These are phyloP conservation scores for Blastocystis hominis DNA, from an alignment of 352 stramenopile species.

Conservation along the genomic window DNA sequence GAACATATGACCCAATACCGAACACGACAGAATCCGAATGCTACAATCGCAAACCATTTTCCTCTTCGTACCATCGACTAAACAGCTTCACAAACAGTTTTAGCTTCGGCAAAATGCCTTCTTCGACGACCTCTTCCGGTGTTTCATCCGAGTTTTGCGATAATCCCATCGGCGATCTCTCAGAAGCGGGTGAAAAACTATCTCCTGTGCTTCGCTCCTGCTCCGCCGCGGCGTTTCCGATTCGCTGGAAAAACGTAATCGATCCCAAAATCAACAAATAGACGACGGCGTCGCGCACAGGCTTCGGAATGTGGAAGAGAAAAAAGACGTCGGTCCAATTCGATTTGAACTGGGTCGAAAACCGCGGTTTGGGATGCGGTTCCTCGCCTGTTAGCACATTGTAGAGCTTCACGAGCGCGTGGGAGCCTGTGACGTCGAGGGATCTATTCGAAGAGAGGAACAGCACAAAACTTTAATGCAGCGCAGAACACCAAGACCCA, in stretches of 20 bases:
- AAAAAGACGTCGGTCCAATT: neutral
- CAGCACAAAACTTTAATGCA: neutral
- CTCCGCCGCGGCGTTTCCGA: neutral
- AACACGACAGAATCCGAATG: neutral
- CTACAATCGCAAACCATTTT: neutral
- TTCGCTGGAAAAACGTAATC: neutral
- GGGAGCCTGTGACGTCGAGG: neutral
- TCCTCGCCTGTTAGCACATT: no score
- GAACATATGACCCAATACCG: neutral
- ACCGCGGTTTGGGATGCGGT: neutral
- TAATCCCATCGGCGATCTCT: no score
- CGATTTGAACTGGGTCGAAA: neutral
- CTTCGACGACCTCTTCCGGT: no score
- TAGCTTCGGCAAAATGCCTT: neutral
- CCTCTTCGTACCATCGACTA: neutral
- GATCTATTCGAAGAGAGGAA: neutral
- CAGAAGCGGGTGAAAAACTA: no score
- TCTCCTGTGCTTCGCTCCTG: no score
- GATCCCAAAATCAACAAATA: neutral
- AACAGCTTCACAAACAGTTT: neutral
- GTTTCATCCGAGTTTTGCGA: no score
- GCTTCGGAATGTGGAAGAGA: neutral
- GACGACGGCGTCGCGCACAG: neutral
- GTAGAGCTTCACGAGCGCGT: neutral
- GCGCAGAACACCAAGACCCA: neutral